Conservation (phyloP, 1,139 yeast genomes). For the Sugiyamaella xylanicola region DNA sequence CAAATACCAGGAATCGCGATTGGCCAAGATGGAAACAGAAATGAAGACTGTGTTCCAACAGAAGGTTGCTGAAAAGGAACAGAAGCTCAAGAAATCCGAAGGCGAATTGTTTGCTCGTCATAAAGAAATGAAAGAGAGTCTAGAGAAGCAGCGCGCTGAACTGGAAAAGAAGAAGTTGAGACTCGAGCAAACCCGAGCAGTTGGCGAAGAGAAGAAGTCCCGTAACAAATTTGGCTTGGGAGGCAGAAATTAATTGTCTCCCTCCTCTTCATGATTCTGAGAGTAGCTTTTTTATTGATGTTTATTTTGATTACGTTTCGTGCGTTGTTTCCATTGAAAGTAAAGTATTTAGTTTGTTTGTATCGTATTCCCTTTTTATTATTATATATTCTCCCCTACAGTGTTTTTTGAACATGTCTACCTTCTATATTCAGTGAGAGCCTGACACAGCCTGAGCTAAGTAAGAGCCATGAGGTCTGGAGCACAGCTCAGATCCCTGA, state of each 20-base stretch:
- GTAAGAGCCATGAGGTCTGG: no score
- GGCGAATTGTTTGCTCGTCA: constrained; percentile 95
- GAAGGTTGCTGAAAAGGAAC: constrained; percentile 95
- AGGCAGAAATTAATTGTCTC: constrained; percentile 9
- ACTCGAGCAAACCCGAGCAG: constrained; percentile 52
- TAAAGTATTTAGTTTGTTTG: constrained; percentile 1
- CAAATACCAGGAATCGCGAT: constrained; percentile 87
- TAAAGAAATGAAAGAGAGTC: constrained; percentile 94
- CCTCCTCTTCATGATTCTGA: not conserved
- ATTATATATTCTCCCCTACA: not conserved
- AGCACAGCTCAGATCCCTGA: no score
- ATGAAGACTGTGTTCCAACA: constrained; percentile 97
- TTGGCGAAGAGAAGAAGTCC: constrained; percentile 22
- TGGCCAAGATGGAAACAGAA: constrained; percentile 93
- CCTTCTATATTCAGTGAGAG: no score
- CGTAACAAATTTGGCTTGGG: constrained; percentile 19
- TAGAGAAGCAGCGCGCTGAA: constrained; percentile 82
- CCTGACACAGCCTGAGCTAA: no score
- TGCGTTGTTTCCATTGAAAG: constrained; percentile 3
- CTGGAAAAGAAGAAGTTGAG: constrained; percentile 89
- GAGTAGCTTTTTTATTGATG: constrained; percentile 6
- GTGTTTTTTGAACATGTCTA: not conserved
- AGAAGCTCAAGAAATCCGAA: constrained; percentile 94
- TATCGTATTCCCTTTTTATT: not conserved
- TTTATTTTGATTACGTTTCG: constrained; percentile 3